Evolutionary conservation across 257 asterid genomes (phyloP).

Genomic region (Nyctanthes arbortristis): DNA sequence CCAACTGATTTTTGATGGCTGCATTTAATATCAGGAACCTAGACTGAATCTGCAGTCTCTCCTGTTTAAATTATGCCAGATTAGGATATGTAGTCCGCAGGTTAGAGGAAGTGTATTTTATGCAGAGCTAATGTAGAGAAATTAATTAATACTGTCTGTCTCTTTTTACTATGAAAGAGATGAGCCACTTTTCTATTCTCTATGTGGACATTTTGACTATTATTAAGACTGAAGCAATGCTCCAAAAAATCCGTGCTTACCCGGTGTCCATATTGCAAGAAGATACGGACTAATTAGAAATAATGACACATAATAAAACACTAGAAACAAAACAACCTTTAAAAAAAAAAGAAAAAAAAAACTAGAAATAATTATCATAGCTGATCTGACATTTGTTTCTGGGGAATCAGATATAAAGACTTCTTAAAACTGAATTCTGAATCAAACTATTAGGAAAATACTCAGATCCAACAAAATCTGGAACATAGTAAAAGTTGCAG

Average conservation of each 20-base stretch:
- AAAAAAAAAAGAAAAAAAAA: no score
- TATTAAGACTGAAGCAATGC: neutral
- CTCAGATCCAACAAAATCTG: no score
- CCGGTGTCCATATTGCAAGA: constrained; percentile 97
- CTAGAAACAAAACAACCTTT: no score
- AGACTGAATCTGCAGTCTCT: constrained; percentile 72
- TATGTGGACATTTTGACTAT: neutral
- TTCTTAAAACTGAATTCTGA: no score
- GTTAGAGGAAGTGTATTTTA: constrained; percentile 3
- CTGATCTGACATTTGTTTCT: no score
- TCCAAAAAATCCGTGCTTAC: constrained; percentile 33
- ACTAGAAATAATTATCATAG: no score
- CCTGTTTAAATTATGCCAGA: constrained; percentile 50
- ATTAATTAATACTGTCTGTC: neutral
- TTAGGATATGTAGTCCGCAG: constrained; percentile 13
- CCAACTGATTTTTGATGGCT: constrained; percentile 45
- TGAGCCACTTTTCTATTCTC: neutral
- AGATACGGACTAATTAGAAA: constrained; percentile 97
- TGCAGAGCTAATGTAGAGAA: neutral
- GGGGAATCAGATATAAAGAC: no score
- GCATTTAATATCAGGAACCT: constrained; percentile 66
- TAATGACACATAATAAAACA: no score
- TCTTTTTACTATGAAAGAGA: neutral
- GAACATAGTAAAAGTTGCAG: no score
- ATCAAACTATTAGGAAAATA: no score